Evolutionary conservation across 2,329 filamentous ascomycete species (phyloP), one percentile per base, ranked within the genome.

Genomic region (Truncatella angustata): DNA sequence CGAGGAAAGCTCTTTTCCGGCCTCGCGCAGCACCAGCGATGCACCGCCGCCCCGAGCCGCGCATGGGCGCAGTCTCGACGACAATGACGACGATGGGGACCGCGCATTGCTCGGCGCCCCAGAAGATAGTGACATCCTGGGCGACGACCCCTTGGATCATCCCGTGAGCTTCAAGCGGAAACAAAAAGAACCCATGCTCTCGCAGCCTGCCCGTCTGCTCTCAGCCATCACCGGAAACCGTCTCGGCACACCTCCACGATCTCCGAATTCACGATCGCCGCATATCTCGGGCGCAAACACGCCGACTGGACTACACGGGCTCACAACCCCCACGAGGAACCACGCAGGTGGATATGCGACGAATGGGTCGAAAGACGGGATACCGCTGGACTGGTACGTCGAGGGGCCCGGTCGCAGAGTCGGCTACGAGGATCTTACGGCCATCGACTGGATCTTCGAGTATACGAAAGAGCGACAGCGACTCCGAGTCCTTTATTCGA

Each of bases 361-460:
- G 35, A 56, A 52, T 16, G 56, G 50, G 7, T 55, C 66, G 34
- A 81, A 83, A 57, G 77, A 82, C 60, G 75, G 71, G 49, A 64
- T 67, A 26, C 70, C 78, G 4, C 68, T 79, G 42, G 93, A 97
- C 69, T 97, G 93, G 93, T 89, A 95, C 66, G 80, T 87, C 44
- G 93, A 97, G 70, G 91, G 91, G 1, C 91, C 90, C 0, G 92
- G 92, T 1, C 84, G 91, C 49, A 84, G 94, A 64, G 92, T 97
- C 34, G 93, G 90, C 50, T 99, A 99, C 73, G 93, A 97, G 65
- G 89, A 99, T 72, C 78, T 97, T 68, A 97, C 93, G 14, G 93
- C 94, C 53, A 99, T 99, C 68, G 94, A 99, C 74, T 99, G 94
- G 94, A 97, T 97, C 66, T 97, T 96, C 63, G 94, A 99, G 70